Base-by-base conservation (phyloP, 106 monocot genomes). In the Phalaenopsis equestris region DNA sequence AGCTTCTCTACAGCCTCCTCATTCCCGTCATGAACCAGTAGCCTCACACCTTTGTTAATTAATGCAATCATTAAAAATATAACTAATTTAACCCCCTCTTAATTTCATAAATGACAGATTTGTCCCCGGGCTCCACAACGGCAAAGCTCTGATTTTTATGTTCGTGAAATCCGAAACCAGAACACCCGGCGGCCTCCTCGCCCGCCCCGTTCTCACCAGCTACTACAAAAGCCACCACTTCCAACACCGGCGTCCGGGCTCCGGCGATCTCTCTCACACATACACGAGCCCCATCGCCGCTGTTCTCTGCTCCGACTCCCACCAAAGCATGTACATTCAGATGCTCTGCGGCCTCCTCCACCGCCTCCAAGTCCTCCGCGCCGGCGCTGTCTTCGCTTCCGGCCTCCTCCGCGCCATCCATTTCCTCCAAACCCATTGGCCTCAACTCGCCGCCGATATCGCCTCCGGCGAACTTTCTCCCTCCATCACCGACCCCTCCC, bases 311-410 rank as follows among this genome's bases (percentile, higher is more conserved):
- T 16, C 76, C 11, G 86, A 86, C 47, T 17, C 82, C 42, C 79
- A 72, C 68, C 86, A 86, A 75, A 82, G 82, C 75, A 86, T 86
- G 82, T 86, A 86, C 75, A 7, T 65, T 21, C 82, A 82, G 56
- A 86, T 86, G 85, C 83, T 91, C 79, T 89, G 87, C 81, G 91
- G 87, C 79, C 85, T 91, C 56, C 72, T 65, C 73, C 77, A 87
- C 46, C 89, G 91, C 75, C 77, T 49, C 49, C 73, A 86, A 43
- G 89, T 91, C 55, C 85, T 91, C 64, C 91, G 89, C 64, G 85
- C 82, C 57, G 91, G 91, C 30, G 84, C 89, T n/a, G 87, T 91
- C 68, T 91, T 91, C 72, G 88, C 91, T 48, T 91, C 91, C 24
- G 91, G 91, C 58, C 81, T 91, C 46, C 86, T 89, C 78, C 88